Evolutionary conservation across 2,329 filamentous ascomycete genomes (phyloP).

Genomic region (Lecanosticta acicola): DNA sequence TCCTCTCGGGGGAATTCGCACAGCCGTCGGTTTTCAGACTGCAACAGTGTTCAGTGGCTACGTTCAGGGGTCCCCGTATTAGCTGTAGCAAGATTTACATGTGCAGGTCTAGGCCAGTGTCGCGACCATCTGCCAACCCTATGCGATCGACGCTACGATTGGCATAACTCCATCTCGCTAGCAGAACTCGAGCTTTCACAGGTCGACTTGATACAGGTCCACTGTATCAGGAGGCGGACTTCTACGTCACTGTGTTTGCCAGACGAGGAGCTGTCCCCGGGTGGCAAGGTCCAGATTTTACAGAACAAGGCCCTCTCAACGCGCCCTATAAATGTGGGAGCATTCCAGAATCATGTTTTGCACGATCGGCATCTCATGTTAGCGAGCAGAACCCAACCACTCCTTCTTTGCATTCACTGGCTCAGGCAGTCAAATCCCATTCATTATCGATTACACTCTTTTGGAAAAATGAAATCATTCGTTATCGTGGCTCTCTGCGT

Average conservation of each 20-base stretch:
- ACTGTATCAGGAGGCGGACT: not conserved
- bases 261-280: not conserved
- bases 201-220: not conserved
- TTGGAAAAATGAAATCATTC: not conserved
- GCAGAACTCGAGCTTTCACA: not conserved
- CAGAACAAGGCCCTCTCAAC: too few species aligned
- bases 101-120: not conserved
- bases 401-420: not conserved
- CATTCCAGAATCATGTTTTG: too few species aligned
- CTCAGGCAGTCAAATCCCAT: not conserved
- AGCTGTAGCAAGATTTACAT: not conserved
- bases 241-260: not conserved
- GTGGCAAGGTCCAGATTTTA: not conserved
- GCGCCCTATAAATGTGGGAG: too few species aligned
- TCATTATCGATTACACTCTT: not conserved
- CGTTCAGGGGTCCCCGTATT: not conserved
- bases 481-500: not conserved
- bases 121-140: not conserved
- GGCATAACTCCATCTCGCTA: not conserved
- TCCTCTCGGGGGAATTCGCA: too few species aligned
- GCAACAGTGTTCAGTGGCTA: not conserved
- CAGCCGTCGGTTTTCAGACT: not conserved
- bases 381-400: not conserved
- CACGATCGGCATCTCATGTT: not conserved
- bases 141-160: not conserved